A percentile compares a stretch with the other conserved stretches of the same genome.
phyloP scores from a whole-genome alignment of 495 filamentous ascomycete species.

The Penicillium maclennaniae region DNA sequence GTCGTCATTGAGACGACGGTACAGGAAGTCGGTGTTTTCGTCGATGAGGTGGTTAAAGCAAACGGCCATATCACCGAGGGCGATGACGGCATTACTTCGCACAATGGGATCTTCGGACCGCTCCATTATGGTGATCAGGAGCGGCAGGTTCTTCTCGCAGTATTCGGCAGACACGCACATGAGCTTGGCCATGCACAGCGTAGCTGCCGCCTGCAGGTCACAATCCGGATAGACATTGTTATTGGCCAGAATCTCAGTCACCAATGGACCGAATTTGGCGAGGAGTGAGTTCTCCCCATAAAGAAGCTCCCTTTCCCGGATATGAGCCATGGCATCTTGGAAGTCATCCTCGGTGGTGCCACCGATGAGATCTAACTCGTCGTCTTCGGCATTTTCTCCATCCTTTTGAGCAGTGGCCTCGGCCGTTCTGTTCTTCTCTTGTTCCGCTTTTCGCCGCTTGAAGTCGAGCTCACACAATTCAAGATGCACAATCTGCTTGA shows the following conservation, averaged over 20 bases:
- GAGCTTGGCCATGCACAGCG: conserved; percentile 94
- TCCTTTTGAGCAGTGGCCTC: conserved; percentile 43
- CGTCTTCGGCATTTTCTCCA: conserved; percentile 48
- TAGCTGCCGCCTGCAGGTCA: conserved; percentile 85
- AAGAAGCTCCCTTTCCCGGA: conserved; percentile 89
- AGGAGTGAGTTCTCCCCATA: conserved; percentile 84
- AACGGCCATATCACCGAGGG: conserved; percentile 97
- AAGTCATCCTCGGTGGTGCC: conserved; percentile 99
- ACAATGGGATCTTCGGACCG: conserved; percentile 84
- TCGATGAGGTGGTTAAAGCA: conserved; percentile 99
- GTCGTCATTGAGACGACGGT: conserved; percentile 82
- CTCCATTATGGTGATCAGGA: conserved; percentile 97
- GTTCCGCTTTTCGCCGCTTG: conserved; percentile 91
- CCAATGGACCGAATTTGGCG: conserved; percentile 83
- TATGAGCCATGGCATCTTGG: conserved; percentile 90
- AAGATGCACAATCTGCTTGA: conserved; percentile 99
- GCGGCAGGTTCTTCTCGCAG: conserved; percentile 87
- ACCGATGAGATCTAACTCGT: conserved; percentile 94
- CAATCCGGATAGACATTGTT: conserved; percentile 85
- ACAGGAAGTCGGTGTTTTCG: conserved; percentile 98
- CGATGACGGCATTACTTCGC: conserved; percentile 92
- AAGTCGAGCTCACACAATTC: conserved; percentile 96
- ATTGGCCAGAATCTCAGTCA: conserved; percentile 88
- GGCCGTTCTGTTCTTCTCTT: conserved; percentile 74
- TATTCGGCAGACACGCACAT: conserved; percentile 97